Conservation (phyloP, 1,139 yeast genomes). For the Tardiomyces blankii region DNA sequence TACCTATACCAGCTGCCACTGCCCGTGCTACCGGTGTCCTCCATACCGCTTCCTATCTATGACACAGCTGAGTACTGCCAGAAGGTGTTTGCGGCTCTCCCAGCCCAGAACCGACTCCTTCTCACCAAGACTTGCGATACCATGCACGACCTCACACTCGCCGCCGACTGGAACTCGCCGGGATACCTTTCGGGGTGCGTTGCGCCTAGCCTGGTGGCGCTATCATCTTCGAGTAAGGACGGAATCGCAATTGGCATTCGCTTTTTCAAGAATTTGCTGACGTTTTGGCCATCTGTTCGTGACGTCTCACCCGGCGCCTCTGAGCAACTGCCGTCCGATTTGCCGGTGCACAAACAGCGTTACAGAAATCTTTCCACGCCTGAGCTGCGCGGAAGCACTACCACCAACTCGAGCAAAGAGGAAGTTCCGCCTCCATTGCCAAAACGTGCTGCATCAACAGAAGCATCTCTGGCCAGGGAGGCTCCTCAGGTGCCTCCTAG, state of each 20-base stretch:
- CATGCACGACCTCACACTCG: not conserved
- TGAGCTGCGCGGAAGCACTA: not conserved
- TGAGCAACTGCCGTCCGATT: no score
- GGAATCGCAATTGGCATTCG: constrained; percentile 15
- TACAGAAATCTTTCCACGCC: not conserved
- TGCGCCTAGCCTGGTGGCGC: constrained; percentile 22
- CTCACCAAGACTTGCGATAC: not conserved
- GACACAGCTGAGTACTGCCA: constrained; percentile 19
- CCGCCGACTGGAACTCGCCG: not conserved
- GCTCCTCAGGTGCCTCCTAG: no score
- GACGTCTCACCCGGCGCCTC: no score
- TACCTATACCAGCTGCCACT: constrained; percentile 26
- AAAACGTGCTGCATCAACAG: no score
- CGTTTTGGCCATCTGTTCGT: constrained; percentile 14
- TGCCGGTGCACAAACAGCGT: not conserved
- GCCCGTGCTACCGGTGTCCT: constrained; percentile 22
- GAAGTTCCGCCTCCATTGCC: no score
- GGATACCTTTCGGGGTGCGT: constrained; percentile 17
- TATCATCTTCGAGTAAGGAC: constrained; percentile 14
- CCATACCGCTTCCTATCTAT: constrained; percentile 19
- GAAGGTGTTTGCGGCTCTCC: constrained; percentile 7
- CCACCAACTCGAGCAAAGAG: no score
- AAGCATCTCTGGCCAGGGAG: no score
- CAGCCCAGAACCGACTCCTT: not conserved
- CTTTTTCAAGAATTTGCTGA: constrained; percentile 17